Conservation (phyloP, 2,329 filamentous ascomycete genomes). For the Neobulgaria alba region DNA sequence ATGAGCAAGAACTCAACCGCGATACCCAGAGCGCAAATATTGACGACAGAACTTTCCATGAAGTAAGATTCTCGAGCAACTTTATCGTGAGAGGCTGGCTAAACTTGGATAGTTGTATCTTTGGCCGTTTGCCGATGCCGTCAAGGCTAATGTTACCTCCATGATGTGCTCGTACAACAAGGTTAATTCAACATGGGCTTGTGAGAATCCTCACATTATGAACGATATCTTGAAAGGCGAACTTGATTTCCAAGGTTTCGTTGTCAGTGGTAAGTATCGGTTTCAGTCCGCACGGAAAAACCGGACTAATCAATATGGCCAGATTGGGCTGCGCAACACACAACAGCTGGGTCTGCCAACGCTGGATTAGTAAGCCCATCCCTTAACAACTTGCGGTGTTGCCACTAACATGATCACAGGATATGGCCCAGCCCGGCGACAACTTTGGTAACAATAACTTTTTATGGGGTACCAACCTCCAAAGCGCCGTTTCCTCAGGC, state of each 20-base stretch:
- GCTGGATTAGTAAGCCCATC: constrained; percentile 47
- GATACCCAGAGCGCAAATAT: constrained; percentile 47
- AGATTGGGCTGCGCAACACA: constrained; percentile 73
- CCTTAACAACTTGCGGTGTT: neutral
- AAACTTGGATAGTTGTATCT: constrained; percentile 19
- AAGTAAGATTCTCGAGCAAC: constrained; percentile 52
- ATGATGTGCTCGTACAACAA: constrained; percentile 70
- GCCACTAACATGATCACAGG: constrained; percentile 12
- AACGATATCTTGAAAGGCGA: constrained; percentile 60
- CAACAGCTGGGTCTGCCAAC: constrained; percentile 55
- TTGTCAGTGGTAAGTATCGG: constrained; percentile 38
- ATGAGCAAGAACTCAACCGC: constrained; percentile 59
- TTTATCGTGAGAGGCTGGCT: neutral
- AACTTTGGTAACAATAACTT: constrained; percentile 42
- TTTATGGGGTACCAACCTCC: constrained; percentile 47
- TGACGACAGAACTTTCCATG: constrained; percentile 58
- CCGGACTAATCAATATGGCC: constrained; percentile 14
- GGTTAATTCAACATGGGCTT: constrained; percentile 60
- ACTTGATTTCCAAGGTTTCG: constrained; percentile 67
- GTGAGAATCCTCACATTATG: constrained; percentile 52
- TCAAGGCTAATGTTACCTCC: constrained; percentile 54
- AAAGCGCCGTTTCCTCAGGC: constrained; percentile 41
- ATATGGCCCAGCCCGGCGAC: constrained; percentile 76
- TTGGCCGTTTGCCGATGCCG: constrained; percentile 57
- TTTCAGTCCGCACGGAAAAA: neutral